Evolutionary conservation across 2,329 filamentous ascomycete species (phyloP), one percentile per base, ranked within the genome.

Genomic region (Diaporthe vaccinii): DNA sequence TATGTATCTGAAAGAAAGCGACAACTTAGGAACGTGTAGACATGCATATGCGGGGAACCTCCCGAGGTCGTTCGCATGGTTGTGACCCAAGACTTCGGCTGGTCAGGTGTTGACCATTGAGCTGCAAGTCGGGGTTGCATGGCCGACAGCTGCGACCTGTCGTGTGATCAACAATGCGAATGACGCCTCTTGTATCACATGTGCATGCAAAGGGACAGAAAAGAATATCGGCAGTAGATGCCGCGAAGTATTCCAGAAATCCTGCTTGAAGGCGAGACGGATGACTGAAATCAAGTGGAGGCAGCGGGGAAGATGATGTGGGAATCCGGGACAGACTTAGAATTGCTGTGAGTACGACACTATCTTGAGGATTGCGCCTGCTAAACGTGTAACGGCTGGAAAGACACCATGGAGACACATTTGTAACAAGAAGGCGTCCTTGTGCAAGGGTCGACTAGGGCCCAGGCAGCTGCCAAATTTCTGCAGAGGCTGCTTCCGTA

Each of bases 61-160:
- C 34, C 34, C 34, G 34, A 34, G 34, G 34, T 34, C 31, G 44
- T 53, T 53, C 10, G 46, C 28, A 46, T 68, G 46, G 46, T 3
- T 51, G 62, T 25, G 31, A 53, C 25, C 62, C 62, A 68, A 68
- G 62, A 68, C 31, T 68, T 4, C 31, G 31, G 62, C 22, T 53
- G 62, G 62, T 68, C 62, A 68, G 62, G 22, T 68, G 62, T 51
- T 25, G 17, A 39, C 62, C 44, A 51, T 28, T 3, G 22, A 68
- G 46, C 58, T 68, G 62, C 62, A 68, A 68, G 44, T 68, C 22
- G 46, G 62, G 62, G 62, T 53, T 68, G 31, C 46, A 51, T 68
- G 28, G 22, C 31, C 62, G 28, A 68, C 22, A 10, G 62, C 62
- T 53, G 53, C 44, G 7, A 53, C 46, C 7, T 68, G 46, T 36